Evolutionary conservation across 306 rosid genomes (phyloP), one percentile per base, ranked within the genome.

Genomic region (Medicago arabica): DNA sequence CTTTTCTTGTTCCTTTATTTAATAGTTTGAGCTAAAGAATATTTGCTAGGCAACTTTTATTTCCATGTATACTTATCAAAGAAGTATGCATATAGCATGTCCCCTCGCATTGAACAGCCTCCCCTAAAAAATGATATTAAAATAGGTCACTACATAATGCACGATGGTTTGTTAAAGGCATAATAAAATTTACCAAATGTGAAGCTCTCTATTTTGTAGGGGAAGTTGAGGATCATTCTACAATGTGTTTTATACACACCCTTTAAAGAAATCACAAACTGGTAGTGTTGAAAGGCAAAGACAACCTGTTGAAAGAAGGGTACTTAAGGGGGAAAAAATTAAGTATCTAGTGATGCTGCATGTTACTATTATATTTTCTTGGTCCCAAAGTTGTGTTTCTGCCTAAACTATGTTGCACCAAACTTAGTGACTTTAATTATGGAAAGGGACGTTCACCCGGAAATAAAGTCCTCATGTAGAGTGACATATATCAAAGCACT

Each of bases 341-440:
- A 19, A 55, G 1, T 3, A 16, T 19, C 10, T 11, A 51, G 8
- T 16, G 71, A 62, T 3, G 5, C 40, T 43, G 10, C 49, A 44
- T 40, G 15, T 67, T 47, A 13, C 8, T 6, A 34, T n/a, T 55
- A 44, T 34, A 43, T 17, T 23, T 8, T 67, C 49, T 49, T 40
- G 65, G 43, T 60, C 47, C 71, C 43, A 38, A 67, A 46, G 53
- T 19, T 44, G 67, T 57, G 39, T 67, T 25, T 53, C 1, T 61
- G 75, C 41, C 72, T 50, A 47, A 21, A 25, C 9, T 38, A 1
- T 50, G 67, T 36, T 53, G 60, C 10, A 70, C 43, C 77, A 61
- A 75, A 41, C 5, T 61, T 53, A 16, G 77, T 53, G 77, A 55
- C 62, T 17, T 75, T 81, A 43, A 43, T 36, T 41, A 17, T 74